Evolutionary conservation across 164 flowering plant species (phyloP).

Genomic region (Berberis thunbergii): DNA sequence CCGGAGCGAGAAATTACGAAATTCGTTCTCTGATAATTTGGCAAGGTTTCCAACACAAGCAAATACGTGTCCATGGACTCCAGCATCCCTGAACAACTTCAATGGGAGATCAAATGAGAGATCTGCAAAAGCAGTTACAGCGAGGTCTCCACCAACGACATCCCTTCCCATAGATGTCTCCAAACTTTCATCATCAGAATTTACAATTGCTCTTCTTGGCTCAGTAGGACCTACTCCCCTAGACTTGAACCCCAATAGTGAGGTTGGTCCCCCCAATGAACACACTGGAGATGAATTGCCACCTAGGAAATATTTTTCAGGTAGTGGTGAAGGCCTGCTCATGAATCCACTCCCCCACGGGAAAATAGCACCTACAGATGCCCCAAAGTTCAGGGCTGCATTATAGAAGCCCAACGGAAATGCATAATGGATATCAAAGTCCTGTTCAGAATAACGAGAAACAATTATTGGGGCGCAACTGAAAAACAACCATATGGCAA

Average conservation of each 20-base stretch:
- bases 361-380: slow-evolving; percentile 60
- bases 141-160: slow-evolving; percentile 85
- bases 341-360: slow-evolving; percentile 80
- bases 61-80: slow-evolving; percentile 85
- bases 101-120: slow-evolving; percentile 82
- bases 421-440: slow-evolving; percentile 81
- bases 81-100: slow-evolving; percentile 60
- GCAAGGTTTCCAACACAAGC: slow-evolving; percentile 69
- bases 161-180: slow-evolving; percentile 41
- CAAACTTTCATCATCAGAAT: slow-evolving; percentile 26
- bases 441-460: slow-evolving; percentile 34
- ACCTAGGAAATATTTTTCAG: slow-evolving; percentile 85
- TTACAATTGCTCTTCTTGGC: slow-evolving; percentile 39
- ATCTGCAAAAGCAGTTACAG: slow-evolving; percentile 82
- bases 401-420: slow-evolving; percentile 67
- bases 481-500: too few relatives aligned
- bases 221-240: slow-evolving; percentile 84
- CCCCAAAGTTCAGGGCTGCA: slow-evolving; percentile 78
- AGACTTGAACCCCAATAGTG: slow-evolving; percentile 67
- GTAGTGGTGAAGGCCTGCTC: slow-evolving; percentile 47
- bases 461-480: too few relatives aligned
- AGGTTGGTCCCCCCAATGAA: slow-evolving; percentile 60
- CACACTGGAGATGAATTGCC: slow-evolving; percentile 84
- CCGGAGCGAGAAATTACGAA: slow-evolving; percentile 37
- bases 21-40: slow-evolving; percentile 57